These are phyloP conservation scores for Noccaea bulbosa DNA, from an alignment of 345 rosid genomes.

Conservation along the genomic window DNA sequence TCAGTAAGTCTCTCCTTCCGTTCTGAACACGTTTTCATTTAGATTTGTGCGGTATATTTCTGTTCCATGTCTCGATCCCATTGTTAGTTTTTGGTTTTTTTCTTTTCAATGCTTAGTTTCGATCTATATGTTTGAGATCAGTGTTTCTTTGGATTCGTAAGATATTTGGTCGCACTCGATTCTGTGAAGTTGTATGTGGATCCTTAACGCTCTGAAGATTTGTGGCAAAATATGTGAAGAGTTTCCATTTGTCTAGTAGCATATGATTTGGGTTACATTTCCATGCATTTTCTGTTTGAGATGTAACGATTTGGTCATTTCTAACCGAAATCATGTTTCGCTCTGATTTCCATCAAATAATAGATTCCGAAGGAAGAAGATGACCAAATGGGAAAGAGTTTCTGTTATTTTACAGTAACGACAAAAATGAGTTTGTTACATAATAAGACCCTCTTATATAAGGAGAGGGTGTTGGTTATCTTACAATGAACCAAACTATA, in stretches of 20 bases:
- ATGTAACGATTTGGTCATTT: neutral
- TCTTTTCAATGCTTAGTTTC: neutral
- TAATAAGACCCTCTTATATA: no score
- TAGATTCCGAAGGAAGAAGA: no score
- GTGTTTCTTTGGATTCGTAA: neutral
- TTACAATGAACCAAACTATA: no score
- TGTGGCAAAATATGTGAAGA: neutral
- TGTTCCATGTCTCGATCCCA: neutral
- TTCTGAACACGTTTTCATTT: neutral
- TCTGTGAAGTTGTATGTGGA: slow-evolving; percentile 1
- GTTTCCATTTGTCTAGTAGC: neutral
- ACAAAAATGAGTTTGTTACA: no score
- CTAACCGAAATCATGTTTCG: neutral
- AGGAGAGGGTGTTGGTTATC: no score
- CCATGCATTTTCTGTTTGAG: neutral
- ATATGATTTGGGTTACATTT: neutral
- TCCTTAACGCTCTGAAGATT: neutral
- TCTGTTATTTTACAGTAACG: no score
- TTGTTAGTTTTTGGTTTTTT: neutral
- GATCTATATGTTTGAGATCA: slow-evolving; percentile 8
- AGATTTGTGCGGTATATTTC: neutral
- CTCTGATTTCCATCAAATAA: neutral
- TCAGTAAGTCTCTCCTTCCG: slow-evolving; percentile 49
- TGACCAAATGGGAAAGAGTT: no score
- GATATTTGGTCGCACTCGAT: neutral